Percentiles rank a stretch among this genome's conserved stretches.
Evolutionary conservation across 2,329 filamentous ascomycete species (phyloP).

Genomic region (Corynespora cassiicola): DNA sequence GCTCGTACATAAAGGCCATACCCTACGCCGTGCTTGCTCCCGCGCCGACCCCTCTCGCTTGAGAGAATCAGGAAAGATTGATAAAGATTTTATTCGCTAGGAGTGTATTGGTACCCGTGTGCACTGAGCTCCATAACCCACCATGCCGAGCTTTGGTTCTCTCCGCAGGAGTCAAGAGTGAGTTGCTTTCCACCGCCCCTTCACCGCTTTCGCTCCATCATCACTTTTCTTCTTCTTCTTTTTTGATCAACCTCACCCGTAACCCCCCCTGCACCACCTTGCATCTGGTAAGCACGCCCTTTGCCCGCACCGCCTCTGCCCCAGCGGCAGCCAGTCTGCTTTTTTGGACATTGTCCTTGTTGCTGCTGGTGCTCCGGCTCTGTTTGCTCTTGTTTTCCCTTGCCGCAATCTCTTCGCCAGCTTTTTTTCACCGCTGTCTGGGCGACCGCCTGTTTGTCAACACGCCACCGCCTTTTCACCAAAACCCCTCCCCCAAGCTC

Average conservation of each 20-base stretch:
- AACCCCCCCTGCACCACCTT: not conserved
- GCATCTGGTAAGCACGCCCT: no score
- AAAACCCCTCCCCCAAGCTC: not conserved
- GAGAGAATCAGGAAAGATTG: conserved; percentile 25
- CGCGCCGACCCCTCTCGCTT: conserved; percentile 23
- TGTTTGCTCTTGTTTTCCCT: no score
- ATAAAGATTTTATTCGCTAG: conserved; percentile 29
- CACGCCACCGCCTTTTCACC: not conserved
- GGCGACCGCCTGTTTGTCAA: not conserved
- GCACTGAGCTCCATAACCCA: conserved; percentile 11
- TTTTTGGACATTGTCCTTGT: conserved; percentile 3
- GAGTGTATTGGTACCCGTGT: conserved; percentile 23
- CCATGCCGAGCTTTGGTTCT: conserved; percentile 48
- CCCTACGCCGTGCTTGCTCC: conserved; percentile 12
- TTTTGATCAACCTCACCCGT: not conserved
- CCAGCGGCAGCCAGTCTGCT: no score
- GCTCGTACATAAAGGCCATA: conserved; percentile 36
- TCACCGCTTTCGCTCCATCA: conserved; percentile 15
- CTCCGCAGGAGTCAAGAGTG: conserved; percentile 48
- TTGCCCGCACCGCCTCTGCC: no score
- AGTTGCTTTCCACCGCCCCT: conserved; percentile 29
- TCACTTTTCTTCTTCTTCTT: conserved; percentile 21
- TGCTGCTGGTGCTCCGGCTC: no score
- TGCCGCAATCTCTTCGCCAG: no score
- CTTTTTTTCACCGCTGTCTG: not conserved